Conservation (phyloP, 1,139 yeast genomes). For the Suhomyces choctaworum region DNA sequence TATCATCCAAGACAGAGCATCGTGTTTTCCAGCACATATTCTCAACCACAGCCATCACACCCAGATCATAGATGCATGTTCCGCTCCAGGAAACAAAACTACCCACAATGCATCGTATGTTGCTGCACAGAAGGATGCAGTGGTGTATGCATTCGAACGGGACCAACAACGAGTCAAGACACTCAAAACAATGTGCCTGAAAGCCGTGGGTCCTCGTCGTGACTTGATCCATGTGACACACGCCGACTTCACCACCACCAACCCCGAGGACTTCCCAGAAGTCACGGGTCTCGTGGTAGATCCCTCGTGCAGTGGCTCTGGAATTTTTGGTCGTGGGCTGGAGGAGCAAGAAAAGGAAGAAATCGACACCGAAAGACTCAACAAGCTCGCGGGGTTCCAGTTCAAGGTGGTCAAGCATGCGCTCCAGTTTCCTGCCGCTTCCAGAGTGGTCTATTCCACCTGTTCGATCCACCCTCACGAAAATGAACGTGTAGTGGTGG, state of each 20-base stretch:
- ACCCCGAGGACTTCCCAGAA: conserved; percentile 59
- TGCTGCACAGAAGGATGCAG: conserved; percentile 27
- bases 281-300: conserved; percentile 87
- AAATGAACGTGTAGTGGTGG: conserved; percentile 86
- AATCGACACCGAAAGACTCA: conserved; percentile 58
- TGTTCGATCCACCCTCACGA: conserved; percentile 94
- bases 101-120: conserved; percentile 80
- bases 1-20: conserved; percentile 93
- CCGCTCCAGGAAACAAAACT: conserved; percentile 98
- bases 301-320: conserved; percentile 98
- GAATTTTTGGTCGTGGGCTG: conserved; percentile 83
- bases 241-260: conserved; percentile 76
- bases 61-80: conserved; percentile 84
- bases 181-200: conserved; percentile 74
- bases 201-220: conserved; percentile 63
- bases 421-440: conserved; percentile 71
- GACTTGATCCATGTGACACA: conserved; percentile 66
- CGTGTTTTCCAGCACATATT: conserved; percentile 93
- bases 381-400: conserved; percentile 81
- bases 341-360: conserved; percentile 50
- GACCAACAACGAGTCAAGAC: conserved; percentile 71
- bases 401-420: conserved; percentile 87
- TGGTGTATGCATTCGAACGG: conserved; percentile 83
- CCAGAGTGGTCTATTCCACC: conserved; percentile 86
- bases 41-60: conserved; percentile 48